Base-by-base conservation (phyloP, 2,329 filamentous ascomycete species). In the Zelopaecilomyces penicillatus region DNA sequence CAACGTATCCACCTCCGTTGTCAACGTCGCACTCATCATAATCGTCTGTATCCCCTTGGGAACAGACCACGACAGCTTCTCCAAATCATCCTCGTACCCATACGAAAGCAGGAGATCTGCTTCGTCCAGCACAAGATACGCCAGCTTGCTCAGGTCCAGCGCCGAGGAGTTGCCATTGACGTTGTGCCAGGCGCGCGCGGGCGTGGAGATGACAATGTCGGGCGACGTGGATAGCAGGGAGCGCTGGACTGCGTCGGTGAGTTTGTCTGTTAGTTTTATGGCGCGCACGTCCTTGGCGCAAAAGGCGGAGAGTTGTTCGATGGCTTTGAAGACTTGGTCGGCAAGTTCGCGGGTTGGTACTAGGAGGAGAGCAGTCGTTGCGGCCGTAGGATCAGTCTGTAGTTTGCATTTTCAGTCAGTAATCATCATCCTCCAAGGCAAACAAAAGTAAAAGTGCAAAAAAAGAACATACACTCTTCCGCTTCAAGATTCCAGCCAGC, bases 331-430 rank as follows among this genome's bases (percentile, higher is more conserved):
- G 39, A 97, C 87, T 65, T 98, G 93, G 49, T 91, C 85, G 50
- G 91, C 91, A 44, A 98, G 82, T 65, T 98, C 93, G 64, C 88
- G 83, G 4, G 93, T 97, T 2, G 93, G 93, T 2, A 97, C 90
- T 10, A 98, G 82, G 47, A 98, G 85, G 19, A 98, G 77, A n/a
- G 82, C 83, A 3, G 85, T 79, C 4, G 81, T 90, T 44, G 65
- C 71, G 37, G 75, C 68, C 2, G 68, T 62, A 7, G 72, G 59
- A 44, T 76, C 71, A 43, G 70, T 68, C 70, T 81, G 28, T 37
- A 11, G 19, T 30, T n/a, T n/a, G 1, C 3, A 39, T 29, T 34
- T 26, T 3, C 38, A 40, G 28, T n/a, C 30, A 3, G 7, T 9
- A 41, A 31, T 26, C 29, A 33, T 6, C 3, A 3, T 19, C 30